A percentile compares a stretch with the other conserved stretches of the same genome.
phyloP scores from a whole-genome alignment of 2,329 filamentous ascomycete genomes.

The Aspergillus caelatus region DNA sequence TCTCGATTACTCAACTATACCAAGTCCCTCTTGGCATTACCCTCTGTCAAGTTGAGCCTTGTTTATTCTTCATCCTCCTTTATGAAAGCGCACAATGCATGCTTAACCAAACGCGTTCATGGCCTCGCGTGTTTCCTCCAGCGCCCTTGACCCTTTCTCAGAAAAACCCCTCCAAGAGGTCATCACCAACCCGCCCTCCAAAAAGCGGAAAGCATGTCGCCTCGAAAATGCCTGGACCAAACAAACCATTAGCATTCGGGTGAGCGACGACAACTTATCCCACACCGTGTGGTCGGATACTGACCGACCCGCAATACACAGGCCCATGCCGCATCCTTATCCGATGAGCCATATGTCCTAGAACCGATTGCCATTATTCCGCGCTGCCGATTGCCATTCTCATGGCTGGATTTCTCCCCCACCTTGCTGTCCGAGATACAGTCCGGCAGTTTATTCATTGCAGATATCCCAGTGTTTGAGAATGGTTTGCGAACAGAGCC shows the following conservation, averaged over 20 bases:
- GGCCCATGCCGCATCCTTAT: slow-evolving; percentile 40
- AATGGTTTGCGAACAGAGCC: slow-evolving; percentile 23
- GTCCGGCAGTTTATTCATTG: slow-evolving; percentile 40
- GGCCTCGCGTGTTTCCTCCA: slow-evolving; percentile 36
- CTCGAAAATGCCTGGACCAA: slow-evolving; percentile 18
- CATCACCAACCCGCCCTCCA: slow-evolving; percentile 27
- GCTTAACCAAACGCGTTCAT: slow-evolving; percentile 34
- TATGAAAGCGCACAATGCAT: slow-evolving; percentile 15
- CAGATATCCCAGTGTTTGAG: slow-evolving; percentile 42
- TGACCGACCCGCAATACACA: slow-evolving; percentile 17
- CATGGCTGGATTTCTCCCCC: slow-evolving; percentile 42
- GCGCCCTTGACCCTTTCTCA: slow-evolving; percentile 37
- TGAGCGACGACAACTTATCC: slow-evolving; percentile 19
- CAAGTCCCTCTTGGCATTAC: not conserved
- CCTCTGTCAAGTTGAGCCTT: not conserved
- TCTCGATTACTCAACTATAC: not conserved
- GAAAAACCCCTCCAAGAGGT: slow-evolving; percentile 34
- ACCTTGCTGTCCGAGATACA: slow-evolving; percentile 29
- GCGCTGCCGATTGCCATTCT: slow-evolving; percentile 40
- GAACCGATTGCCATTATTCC: slow-evolving; percentile 40
- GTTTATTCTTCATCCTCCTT: not conserved
- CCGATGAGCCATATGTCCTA: slow-evolving; percentile 38
- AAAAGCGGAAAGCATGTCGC: slow-evolving; percentile 38
- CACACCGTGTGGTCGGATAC: not conserved
- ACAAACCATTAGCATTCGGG: slow-evolving; percentile 37